phyloP scores from a whole-genome alignment of 2,329 filamentous ascomycete genomes.

The Fonsecaea erecta region DNA sequence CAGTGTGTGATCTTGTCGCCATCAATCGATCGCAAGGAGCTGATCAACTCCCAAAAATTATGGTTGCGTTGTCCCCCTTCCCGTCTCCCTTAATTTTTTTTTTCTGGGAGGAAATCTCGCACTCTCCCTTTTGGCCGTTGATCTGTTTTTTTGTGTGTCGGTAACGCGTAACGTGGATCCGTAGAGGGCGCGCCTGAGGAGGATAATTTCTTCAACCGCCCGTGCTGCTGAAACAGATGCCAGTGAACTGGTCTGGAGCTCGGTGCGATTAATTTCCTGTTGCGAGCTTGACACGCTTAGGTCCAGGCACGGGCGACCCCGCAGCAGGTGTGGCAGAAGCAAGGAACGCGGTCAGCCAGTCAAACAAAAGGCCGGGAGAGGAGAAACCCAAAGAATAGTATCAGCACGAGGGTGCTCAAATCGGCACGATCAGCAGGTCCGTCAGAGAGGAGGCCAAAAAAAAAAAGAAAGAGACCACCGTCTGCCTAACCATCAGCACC shows the following conservation, averaged over 20 bases:
- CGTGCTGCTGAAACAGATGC: constrained; percentile 24
- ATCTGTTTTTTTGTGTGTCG: background rate
- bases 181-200: constrained; percentile 4
- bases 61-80: constrained; percentile 4
- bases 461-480: constrained; percentile 1
- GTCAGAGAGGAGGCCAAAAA: constrained; percentile 4
- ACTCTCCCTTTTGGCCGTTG: background rate
- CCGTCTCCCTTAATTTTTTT: background rate
- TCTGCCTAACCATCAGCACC: constrained; percentile 10
- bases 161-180: constrained; percentile 4
- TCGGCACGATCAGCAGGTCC: constrained; percentile 29
- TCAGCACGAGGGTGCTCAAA: constrained; percentile 19
- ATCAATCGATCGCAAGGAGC: constrained; percentile 6
- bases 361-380: constrained; percentile 17
- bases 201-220: constrained; percentile 29
- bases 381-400: constrained; percentile 12
- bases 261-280: constrained; percentile 30
- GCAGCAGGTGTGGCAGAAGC: constrained; percentile 26
- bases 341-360: constrained; percentile 26
- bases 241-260: constrained; percentile 20
- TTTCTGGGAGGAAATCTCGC: background rate
- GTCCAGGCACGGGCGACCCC: constrained; percentile 33
- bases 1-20: constrained; percentile 10
- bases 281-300: constrained; percentile 23
- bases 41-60: constrained; percentile 12